These are phyloP conservation scores for Huntiella moniliformis DNA, from an alignment of 2,329 filamentous ascomycete genomes.

Conservation along the genomic window DNA sequence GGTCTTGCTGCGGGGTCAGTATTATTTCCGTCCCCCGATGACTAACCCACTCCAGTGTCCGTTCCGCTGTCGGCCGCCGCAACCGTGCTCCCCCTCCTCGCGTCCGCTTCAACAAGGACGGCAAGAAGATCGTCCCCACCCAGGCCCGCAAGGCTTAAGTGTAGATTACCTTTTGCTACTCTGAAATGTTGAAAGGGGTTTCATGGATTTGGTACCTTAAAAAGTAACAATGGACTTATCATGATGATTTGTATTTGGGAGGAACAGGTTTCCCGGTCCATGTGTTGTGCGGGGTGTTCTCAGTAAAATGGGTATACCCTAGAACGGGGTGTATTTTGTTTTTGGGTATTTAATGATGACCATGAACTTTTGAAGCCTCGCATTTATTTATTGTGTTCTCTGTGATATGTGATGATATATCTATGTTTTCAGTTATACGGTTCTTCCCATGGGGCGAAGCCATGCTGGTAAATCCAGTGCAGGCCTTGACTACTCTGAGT, in stretches of 20 bases:
- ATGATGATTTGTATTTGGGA: conserved; percentile 4
- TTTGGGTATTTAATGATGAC: conserved; percentile 9
- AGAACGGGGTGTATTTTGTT: conserved; percentile 5
- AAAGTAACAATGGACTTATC: conserved; percentile 9
- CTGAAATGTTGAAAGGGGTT: neutral
- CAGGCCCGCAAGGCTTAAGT: conserved; percentile 46
- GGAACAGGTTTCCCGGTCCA: conserved; percentile 9
- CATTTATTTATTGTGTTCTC: neutral
- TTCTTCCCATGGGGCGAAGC: neutral
- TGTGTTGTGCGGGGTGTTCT: conserved; percentile 4
- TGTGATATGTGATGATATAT: neutral
- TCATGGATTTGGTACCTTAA: conserved; percentile 9
- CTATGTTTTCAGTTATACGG: neutral
- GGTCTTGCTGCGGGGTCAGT: too few relatives aligned
- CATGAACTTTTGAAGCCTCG: conserved; percentile 4
- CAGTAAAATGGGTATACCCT: conserved; percentile 3
- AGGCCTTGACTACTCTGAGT: neutral
- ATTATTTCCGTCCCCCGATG: conserved; percentile 17
- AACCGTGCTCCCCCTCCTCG: conserved; percentile 96
- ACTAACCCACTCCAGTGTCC: conserved; percentile 51
- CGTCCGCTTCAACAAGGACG: conserved; percentile 99
- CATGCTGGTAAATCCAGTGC: neutral
- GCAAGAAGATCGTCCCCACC: conserved; percentile 96
- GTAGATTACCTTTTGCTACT: too few relatives aligned
- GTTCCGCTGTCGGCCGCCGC: conserved; percentile 87